Conservation (phyloP, 2,329 filamentous ascomycete species). For the Tolypocladium guangdongense region DNA sequence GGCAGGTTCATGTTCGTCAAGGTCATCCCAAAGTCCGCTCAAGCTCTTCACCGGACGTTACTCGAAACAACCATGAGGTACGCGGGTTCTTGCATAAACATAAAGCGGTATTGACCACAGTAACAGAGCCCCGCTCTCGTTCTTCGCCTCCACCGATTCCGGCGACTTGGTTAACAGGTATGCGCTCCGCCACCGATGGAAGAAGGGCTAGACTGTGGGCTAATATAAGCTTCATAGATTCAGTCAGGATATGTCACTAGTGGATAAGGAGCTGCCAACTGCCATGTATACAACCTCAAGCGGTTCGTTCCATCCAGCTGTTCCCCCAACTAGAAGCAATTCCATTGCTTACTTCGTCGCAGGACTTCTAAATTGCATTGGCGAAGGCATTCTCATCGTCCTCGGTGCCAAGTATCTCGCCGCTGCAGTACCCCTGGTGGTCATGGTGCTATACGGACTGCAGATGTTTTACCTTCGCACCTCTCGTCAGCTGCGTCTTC, state of each 20-base stretch:
- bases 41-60: not conserved
- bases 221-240: not conserved
- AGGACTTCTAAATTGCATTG: not conserved
- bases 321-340: too few species aligned
- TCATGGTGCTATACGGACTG: conserved; percentile 11
- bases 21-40: not conserved
- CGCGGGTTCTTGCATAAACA: not conserved
- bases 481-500: conserved; percentile 23
- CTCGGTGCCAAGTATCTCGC: conserved; percentile 27
- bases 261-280: not conserved
- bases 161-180: conserved; percentile 2
- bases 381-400: not conserved
- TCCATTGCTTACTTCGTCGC: not conserved
- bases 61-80: not conserved
- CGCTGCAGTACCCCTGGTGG: conserved; percentile 28
- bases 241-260: conserved; percentile 1
- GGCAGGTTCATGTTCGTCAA: not conserved
- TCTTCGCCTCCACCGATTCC: not conserved
- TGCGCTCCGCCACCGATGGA: not conserved
- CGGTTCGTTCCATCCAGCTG: not conserved
- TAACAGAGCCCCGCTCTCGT: not conserved
- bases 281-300: not conserved
- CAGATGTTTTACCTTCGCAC: conserved; percentile 21
- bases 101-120: not conserved
- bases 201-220: not conserved